Base-by-base conservation (phyloP, 1,284 basidiomycete genomes). In the Mycosarcoma mackinlayi region DNA sequence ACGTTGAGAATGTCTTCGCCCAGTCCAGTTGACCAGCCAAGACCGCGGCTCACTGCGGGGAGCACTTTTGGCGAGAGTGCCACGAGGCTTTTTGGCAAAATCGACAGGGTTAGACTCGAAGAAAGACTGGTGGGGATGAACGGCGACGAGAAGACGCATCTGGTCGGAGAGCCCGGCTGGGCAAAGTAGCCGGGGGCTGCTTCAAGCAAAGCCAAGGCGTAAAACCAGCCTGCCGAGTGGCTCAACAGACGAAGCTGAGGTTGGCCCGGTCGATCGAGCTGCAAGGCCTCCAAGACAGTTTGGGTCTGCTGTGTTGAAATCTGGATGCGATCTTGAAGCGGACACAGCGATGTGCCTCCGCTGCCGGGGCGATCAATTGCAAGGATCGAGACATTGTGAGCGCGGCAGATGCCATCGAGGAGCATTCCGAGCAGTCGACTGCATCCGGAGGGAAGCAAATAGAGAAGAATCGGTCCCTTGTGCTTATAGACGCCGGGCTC, bases 151-250 rank as follows among this genome's bases (percentile, higher is more conserved):
- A 58, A 45, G 18, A 58, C 25, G 16, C 47, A 39, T 23, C 35
- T 58, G n/a, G 34, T 38, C 14, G 55, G 27, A 5, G 33, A 45
- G 34, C 18, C 41, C 1, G 34, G 27, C 30, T 47, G 28, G 16
- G 47, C 55, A 58, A 58, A 58, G 48, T 45, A 58, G 2, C 39
- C 34, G 31, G 55, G 55, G 16, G 55, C 55, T 1, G 55, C 47
- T 33, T 58, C 27, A 37, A 58, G 47, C 24, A 58, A 21, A 14
- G 55, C 47, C 8, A 58, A 28, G 24, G 55, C 14, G 23, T 58
- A 58, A 28, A 58, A 45, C 55, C 55, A 58, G 8, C 55, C 55
- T 16, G 55, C 55, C 14, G 55, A 58, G 21, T 58, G 55, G n/a
- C 55, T 58, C 6, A 58, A 23, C 1, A 50, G 34, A 9, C 28